A percentile compares a stretch with the other conserved stretches of the same genome.
phyloP scores from a whole-genome alignment of 345 rosid genomes.

The Eutrema japonicum region DNA sequence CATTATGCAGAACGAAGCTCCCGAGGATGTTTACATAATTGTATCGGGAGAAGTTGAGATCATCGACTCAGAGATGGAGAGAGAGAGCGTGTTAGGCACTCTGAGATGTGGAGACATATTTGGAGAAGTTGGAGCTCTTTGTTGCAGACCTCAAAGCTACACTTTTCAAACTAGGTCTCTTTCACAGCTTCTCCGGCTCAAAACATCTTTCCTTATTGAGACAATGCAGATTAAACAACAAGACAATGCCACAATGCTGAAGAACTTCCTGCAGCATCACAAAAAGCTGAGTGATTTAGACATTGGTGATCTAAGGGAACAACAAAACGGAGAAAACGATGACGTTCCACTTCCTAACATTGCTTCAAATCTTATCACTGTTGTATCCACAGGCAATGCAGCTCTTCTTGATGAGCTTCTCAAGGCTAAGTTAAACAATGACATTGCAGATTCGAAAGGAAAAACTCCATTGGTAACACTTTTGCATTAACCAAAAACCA shows the following conservation, averaged over 20 bases:
- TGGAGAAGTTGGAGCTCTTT: constrained; percentile 88
- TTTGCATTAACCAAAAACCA: constrained; percentile 1
- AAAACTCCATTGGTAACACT: constrained; percentile 71
- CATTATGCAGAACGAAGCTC: constrained; percentile 75
- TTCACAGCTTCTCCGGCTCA: constrained; percentile 78
- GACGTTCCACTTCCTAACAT: constrained; percentile 44
- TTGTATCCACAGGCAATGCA: constrained; percentile 65
- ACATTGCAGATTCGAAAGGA: constrained; percentile 66
- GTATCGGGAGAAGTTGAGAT: constrained; percentile 88
- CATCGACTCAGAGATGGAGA: constrained; percentile 60
- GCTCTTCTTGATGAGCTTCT: constrained; percentile 85
- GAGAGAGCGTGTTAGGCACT: constrained; percentile 59
- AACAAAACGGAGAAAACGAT: constrained; percentile 51
- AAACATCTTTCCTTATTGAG: constrained; percentile 63
- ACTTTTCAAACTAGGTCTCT: constrained; percentile 77
- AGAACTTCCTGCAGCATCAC: constrained; percentile 85
- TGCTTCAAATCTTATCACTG: constrained; percentile 58
- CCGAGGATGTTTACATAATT: constrained; percentile 83
- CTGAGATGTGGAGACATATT: constrained; percentile 72
- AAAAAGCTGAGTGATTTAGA: constrained; percentile 58
- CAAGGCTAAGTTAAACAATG: constrained; percentile 78
- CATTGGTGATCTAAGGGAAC: constrained; percentile 50
- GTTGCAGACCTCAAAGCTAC: constrained; percentile 69
- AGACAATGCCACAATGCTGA: constrained; percentile 67
- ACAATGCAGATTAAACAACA: constrained; percentile 70